Percentiles rank a stretch among this genome's conserved stretches.
Conservation (phyloP, 495 filamentous ascomycete species). For the Corynascus novoguineensis region DNA sequence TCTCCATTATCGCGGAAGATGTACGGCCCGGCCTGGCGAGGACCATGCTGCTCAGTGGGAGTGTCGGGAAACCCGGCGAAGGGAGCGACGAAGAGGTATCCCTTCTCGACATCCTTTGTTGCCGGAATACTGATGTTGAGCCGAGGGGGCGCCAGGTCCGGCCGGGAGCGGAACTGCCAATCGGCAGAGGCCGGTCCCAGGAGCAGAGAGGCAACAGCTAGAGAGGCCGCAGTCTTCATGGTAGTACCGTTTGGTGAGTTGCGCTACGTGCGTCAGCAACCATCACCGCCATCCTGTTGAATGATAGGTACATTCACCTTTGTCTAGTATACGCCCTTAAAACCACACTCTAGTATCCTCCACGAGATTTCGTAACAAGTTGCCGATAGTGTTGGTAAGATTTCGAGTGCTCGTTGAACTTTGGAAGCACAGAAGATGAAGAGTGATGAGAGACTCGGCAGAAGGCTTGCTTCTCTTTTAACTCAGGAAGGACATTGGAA, state of each 20-base stretch:
- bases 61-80: slow-evolving; percentile 45
- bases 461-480: no score
- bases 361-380: background rate
- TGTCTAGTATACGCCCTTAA: slow-evolving; percentile 38
- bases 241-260: slow-evolving; percentile 16
- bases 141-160: slow-evolving; percentile 51
- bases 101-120: slow-evolving; percentile 42
- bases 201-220: slow-evolving; percentile 25
- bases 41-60: slow-evolving; percentile 43
- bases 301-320: slow-evolving; percentile 57
- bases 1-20: slow-evolving; percentile 52
- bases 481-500: no score
- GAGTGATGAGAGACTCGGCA: no score
- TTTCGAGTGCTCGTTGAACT: no score
- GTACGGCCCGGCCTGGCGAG: slow-evolving; percentile 50
- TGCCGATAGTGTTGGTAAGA: background rate
- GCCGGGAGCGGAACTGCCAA: slow-evolving; percentile 53
- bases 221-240: slow-evolving; percentile 32
- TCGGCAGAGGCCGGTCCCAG: slow-evolving; percentile 37
- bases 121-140: slow-evolving; percentile 54
- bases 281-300: slow-evolving; percentile 28
- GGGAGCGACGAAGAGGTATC: slow-evolving; percentile 52
- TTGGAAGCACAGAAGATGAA: no score
- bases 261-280: slow-evolving; percentile 40
- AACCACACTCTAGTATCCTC: slow-evolving; percentile 8